Evolutionary conservation across 331 rosid genomes (phyloP).

Genomic region (Stylosanthes scabra): DNA sequence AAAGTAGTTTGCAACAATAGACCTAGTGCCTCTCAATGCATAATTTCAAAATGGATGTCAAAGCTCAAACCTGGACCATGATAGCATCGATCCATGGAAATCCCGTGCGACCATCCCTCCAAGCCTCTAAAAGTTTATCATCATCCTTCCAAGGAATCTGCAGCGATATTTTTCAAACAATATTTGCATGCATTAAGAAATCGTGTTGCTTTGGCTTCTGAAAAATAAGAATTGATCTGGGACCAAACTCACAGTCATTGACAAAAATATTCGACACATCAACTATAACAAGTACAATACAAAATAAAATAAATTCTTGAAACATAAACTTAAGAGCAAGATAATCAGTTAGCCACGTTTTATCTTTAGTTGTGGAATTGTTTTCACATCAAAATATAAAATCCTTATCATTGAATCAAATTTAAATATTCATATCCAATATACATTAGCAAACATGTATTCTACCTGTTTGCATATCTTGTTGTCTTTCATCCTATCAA

Average conservation of each 20-base stretch:
- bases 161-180: slow-evolving; percentile 22
- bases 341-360: not conserved
- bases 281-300: not conserved
- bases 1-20: not conserved
- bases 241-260: not conserved
- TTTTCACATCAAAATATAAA: slow-evolving; percentile 12
- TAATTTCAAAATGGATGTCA: slow-evolving; percentile 37
- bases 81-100: slow-evolving; percentile 98
- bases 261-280: slow-evolving; percentile 7
- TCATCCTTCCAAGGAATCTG: slow-evolving; percentile 92
- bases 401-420: slow-evolving; percentile 12
- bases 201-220: not conserved
- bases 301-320: slow-evolving; percentile 13
- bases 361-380: slow-evolving; percentile 4
- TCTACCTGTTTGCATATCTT: slow-evolving; percentile 92
- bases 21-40: slow-evolving; percentile 11
- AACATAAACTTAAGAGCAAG: slow-evolving; percentile 23
- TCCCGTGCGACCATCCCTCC: slow-evolving; percentile 93
- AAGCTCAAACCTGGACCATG: slow-evolving; percentile 79
- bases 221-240: slow-evolving; percentile 19
- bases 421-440: slow-evolving; percentile 16
- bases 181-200: not conserved
- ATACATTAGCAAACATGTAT: not conserved
- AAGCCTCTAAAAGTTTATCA: slow-evolving; percentile 72
- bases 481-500: slow-evolving; percentile 80